Conservation (phyloP, 2,329 filamentous ascomycete genomes). For the Cercospora berteroae region DNA sequence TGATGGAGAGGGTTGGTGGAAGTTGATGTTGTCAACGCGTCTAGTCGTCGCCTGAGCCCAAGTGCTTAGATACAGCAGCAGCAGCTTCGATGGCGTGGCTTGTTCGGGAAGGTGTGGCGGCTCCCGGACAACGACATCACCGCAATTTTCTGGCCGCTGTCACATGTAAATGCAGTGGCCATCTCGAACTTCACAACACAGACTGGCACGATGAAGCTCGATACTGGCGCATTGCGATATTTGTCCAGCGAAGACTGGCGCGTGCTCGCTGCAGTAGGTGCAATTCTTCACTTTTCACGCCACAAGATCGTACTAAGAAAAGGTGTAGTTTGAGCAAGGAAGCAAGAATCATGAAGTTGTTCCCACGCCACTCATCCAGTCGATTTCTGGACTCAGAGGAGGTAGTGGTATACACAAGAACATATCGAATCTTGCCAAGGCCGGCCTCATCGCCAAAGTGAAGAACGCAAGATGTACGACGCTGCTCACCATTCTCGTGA, state of each 20-base stretch:
- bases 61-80: background rate
- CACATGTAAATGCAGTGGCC: constrained; percentile 7
- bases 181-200: background rate
- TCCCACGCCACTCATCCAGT: constrained; percentile 82
- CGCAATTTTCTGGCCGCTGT: constrained; percentile 10
- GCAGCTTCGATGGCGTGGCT: constrained; percentile 3
- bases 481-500: background rate
- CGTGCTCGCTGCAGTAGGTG: constrained; percentile 80
- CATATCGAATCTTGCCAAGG: constrained; percentile 89
- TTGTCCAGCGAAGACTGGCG: constrained; percentile 91
- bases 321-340: constrained; percentile 76
- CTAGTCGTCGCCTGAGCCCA: constrained; percentile 7
- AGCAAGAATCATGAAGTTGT: constrained; percentile 97
- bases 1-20: background rate
- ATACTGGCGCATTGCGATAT: constrained; percentile 90
- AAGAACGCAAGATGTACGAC: constrained; percentile 80
- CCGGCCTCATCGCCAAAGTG: constrained; percentile 82
- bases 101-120: constrained; percentile 5
- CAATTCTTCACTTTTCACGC: constrained; percentile 1
- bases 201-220: constrained; percentile 72
- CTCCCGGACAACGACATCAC: constrained; percentile 9
- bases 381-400: constrained; percentile 76
- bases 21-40: constrained; percentile 9
- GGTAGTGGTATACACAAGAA: constrained; percentile 73
- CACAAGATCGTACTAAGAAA: constrained; percentile 13